A percentile compares a stretch with the other conserved stretches of the same genome.
Evolutionary conservation across 73 alveolate species (phyloP).

Genomic region (Tetrahymena elliotti): DNA sequence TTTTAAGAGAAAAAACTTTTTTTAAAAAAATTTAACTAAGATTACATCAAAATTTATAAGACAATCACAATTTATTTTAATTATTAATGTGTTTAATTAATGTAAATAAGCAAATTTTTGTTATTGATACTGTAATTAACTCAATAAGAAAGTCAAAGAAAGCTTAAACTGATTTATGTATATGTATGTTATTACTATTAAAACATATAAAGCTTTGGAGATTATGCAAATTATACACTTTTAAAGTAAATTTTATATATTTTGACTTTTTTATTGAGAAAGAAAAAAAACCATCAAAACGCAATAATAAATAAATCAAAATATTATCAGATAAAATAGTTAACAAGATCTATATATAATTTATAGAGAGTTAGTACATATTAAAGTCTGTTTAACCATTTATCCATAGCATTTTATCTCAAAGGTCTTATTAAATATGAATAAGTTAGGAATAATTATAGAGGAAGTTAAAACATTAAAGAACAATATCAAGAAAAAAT

Average conservation of each 20-base stretch:
- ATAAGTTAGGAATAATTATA: background rate
- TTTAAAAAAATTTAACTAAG: background rate
- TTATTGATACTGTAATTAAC: background rate
- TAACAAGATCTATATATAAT: background rate
- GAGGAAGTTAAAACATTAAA: background rate
- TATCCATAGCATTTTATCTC: too few species aligned
- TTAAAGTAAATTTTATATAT: background rate
- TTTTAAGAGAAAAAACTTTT: background rate
- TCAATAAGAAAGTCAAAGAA: background rate
- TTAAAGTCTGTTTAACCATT: background rate
- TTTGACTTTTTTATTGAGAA: background rate
- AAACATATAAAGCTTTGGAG: background rate
- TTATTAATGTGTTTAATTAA: background rate
- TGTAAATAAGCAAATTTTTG: background rate
- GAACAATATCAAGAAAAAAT: background rate
- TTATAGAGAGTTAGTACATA: background rate
- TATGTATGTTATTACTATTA: background rate
- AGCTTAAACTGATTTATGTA: background rate
- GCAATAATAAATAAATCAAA: background rate
- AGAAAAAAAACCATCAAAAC: background rate
- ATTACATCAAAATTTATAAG: background rate
- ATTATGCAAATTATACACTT: background rate
- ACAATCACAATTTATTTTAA: background rate
- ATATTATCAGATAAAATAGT: background rate
- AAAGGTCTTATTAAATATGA: too few species aligned